phyloP scores from a whole-genome alignment of 2,329 filamentous ascomycete species.

The Fusarium tuaranense region DNA sequence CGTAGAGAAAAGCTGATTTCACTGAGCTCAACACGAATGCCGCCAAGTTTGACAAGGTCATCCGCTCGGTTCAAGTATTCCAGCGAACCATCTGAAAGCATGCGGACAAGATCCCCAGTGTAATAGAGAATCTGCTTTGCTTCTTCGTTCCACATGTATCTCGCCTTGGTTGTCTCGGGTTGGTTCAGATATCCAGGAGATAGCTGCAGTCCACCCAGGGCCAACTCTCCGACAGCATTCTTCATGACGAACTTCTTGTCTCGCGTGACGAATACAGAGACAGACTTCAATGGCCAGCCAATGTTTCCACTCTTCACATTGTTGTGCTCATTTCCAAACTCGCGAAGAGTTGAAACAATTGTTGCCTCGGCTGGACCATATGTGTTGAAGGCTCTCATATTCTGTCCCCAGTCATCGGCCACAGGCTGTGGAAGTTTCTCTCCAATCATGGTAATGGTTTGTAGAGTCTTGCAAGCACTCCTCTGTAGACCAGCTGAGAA shows the following conservation, averaged over 20 bases:
- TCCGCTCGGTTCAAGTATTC: slow-evolving; percentile 40
- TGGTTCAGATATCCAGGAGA: slow-evolving; percentile 32
- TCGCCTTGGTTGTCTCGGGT: slow-evolving; percentile 34
- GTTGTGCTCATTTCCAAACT: slow-evolving; percentile 34
- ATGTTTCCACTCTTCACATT: slow-evolving; percentile 41
- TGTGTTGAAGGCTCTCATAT: slow-evolving; percentile 40
- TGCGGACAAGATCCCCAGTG: slow-evolving; percentile 49
- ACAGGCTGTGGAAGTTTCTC: slow-evolving; percentile 70
- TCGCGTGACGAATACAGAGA: slow-evolving; percentile 11
- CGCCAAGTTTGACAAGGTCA: slow-evolving; percentile 40
- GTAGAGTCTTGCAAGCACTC: slow-evolving; percentile 55
- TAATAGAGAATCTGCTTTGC: slow-evolving; percentile 44
- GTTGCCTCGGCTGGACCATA: slow-evolving; percentile 45
- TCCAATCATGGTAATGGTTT: slow-evolving; percentile 70
- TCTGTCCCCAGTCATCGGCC: slow-evolving; percentile 61
- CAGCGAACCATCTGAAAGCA: slow-evolving; percentile 35
- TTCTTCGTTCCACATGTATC: slow-evolving; percentile 24
- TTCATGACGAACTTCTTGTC: slow-evolving; percentile 57
- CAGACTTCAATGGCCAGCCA: slow-evolving; percentile 37
- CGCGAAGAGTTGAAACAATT: slow-evolving; percentile 44
- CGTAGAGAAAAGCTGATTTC: slow-evolving; percentile 42
- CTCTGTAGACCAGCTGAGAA: slow-evolving; percentile 68
- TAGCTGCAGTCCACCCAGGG: slow-evolving; percentile 68
- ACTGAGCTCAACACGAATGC: slow-evolving; percentile 42
- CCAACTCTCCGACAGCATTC: slow-evolving; percentile 70